Evolutionary conservation across 169 alveolate species (phyloP).

Genomic region (Plasmodium gaboni): DNA sequence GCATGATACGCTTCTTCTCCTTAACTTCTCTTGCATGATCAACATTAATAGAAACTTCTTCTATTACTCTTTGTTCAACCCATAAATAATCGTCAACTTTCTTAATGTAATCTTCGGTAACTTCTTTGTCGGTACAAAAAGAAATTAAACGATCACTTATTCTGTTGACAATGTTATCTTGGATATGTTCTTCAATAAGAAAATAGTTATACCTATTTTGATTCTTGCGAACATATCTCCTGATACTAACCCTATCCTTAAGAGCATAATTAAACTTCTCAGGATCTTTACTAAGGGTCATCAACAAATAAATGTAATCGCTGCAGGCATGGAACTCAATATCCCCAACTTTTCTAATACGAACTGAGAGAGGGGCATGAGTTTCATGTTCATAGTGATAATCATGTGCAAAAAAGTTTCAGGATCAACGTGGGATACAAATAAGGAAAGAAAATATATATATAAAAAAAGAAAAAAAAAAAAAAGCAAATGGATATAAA

Average conservation of each 20-base stretch:
- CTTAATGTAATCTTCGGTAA: not conserved
- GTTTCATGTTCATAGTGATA: not conserved
- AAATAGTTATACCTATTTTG: not conserved
- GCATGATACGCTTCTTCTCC: not conserved
- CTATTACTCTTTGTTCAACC: conserved; percentile 1
- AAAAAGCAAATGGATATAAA: not conserved
- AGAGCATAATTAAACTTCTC: not conserved
- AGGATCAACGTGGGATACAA: not conserved
- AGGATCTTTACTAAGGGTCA: not conserved
- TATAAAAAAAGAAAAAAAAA: not conserved
- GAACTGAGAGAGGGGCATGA: not conserved
- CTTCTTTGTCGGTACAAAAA: not conserved
- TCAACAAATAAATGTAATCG: not conserved
- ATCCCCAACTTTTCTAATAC: not conserved
- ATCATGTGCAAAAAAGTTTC: not conserved
- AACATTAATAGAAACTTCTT: not conserved
- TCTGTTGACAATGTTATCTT: not conserved
- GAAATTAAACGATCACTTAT: not conserved
- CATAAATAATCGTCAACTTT: not conserved
- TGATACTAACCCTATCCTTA: not conserved
- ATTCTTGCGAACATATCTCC: not conserved
- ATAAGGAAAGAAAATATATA: not conserved
- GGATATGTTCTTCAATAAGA: not conserved
- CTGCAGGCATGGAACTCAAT: not conserved
- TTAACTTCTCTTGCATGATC: not conserved